These are phyloP conservation scores for Stipa capillata DNA, from an alignment of 176 grass and related monocot genomes.

Conservation along the genomic window DNA sequence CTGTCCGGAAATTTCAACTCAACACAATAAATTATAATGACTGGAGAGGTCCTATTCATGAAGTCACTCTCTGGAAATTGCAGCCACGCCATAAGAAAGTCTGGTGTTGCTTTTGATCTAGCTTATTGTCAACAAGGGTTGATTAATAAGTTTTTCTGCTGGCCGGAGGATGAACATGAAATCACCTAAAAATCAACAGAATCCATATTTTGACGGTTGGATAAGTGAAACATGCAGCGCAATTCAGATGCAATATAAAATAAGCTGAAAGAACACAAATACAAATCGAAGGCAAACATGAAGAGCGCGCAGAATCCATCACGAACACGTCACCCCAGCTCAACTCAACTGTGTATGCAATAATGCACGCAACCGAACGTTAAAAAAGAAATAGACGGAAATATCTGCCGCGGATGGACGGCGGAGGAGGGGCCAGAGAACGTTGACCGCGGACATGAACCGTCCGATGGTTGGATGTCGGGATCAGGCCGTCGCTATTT, in stretches of 20 bases:
- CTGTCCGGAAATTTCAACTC: not conserved
- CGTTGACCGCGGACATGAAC: conserved; percentile 1
- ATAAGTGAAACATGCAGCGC: conserved; percentile 16
- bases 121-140: too few relatives aligned
- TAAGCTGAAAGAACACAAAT: not conserved
- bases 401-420: not conserved
- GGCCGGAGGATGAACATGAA: too few relatives aligned
- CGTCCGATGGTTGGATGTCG: conserved; percentile 13
- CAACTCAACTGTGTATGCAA: too few relatives aligned
- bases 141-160: too few relatives aligned
- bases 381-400: not conserved
- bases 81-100: too few relatives aligned
- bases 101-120: too few relatives aligned
- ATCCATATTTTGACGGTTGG: too few relatives aligned
- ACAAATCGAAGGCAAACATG: not conserved
- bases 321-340: conserved; percentile 8
- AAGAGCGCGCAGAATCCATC: conserved; percentile 12
- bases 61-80: not conserved
- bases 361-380: conserved; percentile 17
- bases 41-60: not conserved
- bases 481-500: conserved; percentile 23
- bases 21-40: not conserved
- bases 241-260: not conserved
- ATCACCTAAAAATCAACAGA: too few relatives aligned
- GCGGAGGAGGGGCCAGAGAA: not conserved